Percentiles rank a stretch among this genome's conserved stretches.
Conservation (phyloP, 148 eudicot species). For the Gaultheria prostrata region DNA sequence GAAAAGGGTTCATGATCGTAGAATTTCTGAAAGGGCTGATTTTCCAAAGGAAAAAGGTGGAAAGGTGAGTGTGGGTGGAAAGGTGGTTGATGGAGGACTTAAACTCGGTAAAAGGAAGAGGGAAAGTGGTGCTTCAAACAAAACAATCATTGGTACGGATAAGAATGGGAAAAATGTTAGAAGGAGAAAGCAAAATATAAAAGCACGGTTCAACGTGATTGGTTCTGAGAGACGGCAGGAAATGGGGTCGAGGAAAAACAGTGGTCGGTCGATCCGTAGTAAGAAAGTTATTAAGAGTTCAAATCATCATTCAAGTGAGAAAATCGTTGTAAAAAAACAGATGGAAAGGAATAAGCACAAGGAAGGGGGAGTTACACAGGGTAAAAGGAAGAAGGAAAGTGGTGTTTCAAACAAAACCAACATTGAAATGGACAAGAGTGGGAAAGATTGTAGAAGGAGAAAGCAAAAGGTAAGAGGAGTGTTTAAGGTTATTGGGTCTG, state of each 20-base stretch:
- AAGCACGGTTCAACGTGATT: neutral
- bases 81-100: too few relatives aligned
- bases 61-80: neutral
- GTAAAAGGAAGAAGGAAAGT: neutral
- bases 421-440: neutral
- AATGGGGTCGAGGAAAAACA: neutral
- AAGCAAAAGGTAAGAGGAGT: too few relatives aligned
- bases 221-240: neutral
- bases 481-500: too few relatives aligned
- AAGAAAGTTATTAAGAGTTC: neutral
- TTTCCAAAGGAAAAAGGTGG: neutral
- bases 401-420: neutral
- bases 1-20: neutral
- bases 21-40: neutral
- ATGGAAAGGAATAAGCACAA: neutral
- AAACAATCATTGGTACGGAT: neutral
- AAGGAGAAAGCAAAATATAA: neutral
- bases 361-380: neutral
- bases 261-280: neutral
- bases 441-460: too few relatives aligned
- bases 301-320: neutral
- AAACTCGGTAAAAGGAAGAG: too few relatives aligned
- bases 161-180: neutral
- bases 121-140: neutral
- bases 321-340: neutral